These are phyloP conservation scores for Erysiphe neolycopersici DNA, from an alignment of 2,329 filamentous ascomycete genomes.

Conservation along the genomic window DNA sequence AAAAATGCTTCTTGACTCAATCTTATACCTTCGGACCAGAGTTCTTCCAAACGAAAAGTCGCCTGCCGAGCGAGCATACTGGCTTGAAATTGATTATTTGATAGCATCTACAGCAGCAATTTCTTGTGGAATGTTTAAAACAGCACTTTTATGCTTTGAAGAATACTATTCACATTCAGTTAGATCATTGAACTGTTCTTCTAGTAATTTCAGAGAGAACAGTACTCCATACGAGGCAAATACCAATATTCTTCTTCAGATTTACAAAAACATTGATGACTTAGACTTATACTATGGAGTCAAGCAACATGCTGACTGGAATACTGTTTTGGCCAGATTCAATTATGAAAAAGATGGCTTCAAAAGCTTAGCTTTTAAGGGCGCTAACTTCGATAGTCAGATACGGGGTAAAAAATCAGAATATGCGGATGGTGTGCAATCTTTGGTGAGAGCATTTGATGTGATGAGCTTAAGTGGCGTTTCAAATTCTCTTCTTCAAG, in stretches of 20 bases:
- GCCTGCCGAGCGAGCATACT: constrained; percentile 49
- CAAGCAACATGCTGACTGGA: constrained; percentile 47
- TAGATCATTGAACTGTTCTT: constrained; percentile 32
- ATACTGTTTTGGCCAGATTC: constrained; percentile 52
- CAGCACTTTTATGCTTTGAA: constrained; percentile 62
- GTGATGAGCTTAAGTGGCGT: constrained; percentile 64
- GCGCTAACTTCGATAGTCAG: constrained; percentile 72
- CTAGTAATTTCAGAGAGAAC: constrained; percentile 26
- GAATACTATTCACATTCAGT: constrained; percentile 30
- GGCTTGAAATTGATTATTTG: constrained; percentile 63
- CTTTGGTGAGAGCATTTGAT: constrained; percentile 51
- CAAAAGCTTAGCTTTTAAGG: constrained; percentile 72
- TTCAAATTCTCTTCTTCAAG: constrained; percentile 51
- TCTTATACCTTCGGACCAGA: constrained; percentile 76
- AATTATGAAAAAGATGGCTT: constrained; percentile 74
- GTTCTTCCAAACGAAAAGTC: constrained; percentile 47
- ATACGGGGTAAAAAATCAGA: constrained; percentile 33
- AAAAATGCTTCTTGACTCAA: constrained; percentile 45
- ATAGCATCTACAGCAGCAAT: constrained; percentile 45
- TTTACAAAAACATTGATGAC: constrained; percentile 85
- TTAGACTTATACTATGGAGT: constrained; percentile 91
- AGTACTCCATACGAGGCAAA: constrained; percentile 19
- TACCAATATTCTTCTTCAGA: constrained; percentile 43
- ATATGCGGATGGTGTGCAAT: constrained; percentile 32
- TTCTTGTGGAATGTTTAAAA: constrained; percentile 62